These are phyloP conservation scores for Calonectria multiphialidica DNA, from an alignment of 2,329 filamentous ascomycete genomes.

Conservation along the genomic window DNA sequence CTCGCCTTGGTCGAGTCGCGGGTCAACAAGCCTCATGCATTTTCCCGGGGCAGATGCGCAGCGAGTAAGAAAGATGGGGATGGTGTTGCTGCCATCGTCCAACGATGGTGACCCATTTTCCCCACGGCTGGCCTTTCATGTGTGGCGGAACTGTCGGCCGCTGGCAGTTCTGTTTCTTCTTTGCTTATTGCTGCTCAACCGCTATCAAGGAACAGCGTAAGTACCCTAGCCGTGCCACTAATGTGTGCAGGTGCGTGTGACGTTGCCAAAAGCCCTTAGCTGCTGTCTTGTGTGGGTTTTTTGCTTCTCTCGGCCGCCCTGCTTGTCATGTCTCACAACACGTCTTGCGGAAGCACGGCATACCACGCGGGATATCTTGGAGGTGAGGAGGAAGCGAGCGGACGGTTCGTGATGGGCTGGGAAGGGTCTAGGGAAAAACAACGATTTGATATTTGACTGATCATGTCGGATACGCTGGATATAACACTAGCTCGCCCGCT, in stretches of 20 bases:
- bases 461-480: not conserved
- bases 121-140: not conserved
- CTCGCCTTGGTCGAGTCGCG: not conserved
- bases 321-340: constrained; percentile 4
- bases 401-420: not conserved
- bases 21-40: not conserved
- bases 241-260: constrained; percentile 1
- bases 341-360: constrained; percentile 2
- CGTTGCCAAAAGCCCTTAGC: not conserved
- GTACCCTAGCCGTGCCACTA: not conserved
- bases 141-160: not conserved
- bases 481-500: not conserved
- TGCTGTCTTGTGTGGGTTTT: not conserved
- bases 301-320: not conserved
- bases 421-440: not conserved
- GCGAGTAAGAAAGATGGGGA: not conserved
- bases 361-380: not conserved
- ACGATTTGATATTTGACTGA: not conserved
- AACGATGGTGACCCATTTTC: not conserved
- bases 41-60: not conserved
- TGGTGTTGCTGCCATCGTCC: not conserved
- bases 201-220: not conserved
- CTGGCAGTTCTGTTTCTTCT: not conserved
- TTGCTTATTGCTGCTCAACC: not conserved
- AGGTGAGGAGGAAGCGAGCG: not conserved